A percentile compares a stretch with the other conserved stretches of the same genome.
Conservation (phyloP, 2,329 filamentous ascomycete genomes). For the Penicillium griseofulvum region DNA sequence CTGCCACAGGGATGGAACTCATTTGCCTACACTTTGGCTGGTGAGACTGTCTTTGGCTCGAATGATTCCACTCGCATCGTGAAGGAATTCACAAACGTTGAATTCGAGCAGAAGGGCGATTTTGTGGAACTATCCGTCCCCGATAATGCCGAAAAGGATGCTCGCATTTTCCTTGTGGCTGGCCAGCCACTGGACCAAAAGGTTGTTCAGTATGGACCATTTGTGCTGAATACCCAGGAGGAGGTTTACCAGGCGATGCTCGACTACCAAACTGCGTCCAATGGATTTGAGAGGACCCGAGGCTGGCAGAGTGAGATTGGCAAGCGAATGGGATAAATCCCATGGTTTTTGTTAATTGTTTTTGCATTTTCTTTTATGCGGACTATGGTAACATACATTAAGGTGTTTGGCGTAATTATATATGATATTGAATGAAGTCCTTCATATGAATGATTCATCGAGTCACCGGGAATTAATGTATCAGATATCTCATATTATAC, state of each 20-base stretch:
- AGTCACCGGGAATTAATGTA: not conserved
- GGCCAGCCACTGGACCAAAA: conserved; percentile 77
- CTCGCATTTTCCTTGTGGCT: conserved; percentile 64
- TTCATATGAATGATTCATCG: not conserved
- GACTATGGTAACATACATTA: not conserved
- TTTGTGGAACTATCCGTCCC: conserved; percentile 69
- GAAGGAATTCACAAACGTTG: conserved; percentile 76
- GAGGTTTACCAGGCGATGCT: conserved; percentile 73
- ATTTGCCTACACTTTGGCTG: conserved; percentile 82
- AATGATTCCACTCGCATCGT: conserved; percentile 31
- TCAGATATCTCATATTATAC: not conserved
- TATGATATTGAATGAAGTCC: not conserved
- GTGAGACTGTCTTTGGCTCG: conserved; percentile 63
- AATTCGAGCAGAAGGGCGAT: conserved; percentile 79
- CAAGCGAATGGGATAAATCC: conserved; percentile 60
- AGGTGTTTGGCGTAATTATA: not conserved
- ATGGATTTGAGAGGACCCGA: conserved; percentile 76
- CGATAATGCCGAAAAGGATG: conserved; percentile 58
- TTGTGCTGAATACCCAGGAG: conserved; percentile 71
- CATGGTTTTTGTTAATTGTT: not conserved
- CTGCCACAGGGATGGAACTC: conserved; percentile 82
- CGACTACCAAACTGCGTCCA: conserved; percentile 69
- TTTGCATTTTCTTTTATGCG: not conserved
- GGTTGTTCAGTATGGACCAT: conserved; percentile 80
- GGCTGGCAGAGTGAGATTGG: conserved; percentile 86